Percentiles rank a stretch among this genome's conserved stretches.
These are phyloP conservation scores for Hordeum marinum DNA, from an alignment of 176 grass and related monocot genomes.

Conservation along the genomic window DNA sequence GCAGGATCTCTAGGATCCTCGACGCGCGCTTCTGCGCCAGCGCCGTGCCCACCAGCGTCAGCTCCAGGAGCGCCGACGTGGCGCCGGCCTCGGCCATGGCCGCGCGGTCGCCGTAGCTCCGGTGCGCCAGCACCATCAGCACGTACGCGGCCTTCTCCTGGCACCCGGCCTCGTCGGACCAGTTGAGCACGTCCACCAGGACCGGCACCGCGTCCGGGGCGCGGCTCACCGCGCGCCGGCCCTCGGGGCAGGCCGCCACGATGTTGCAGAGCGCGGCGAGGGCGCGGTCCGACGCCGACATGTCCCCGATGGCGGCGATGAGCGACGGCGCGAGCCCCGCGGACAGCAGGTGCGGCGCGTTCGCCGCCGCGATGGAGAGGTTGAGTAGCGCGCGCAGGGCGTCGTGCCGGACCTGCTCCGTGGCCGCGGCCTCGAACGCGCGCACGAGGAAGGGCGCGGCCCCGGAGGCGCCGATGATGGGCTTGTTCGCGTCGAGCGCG, in stretches of 20 bases:
- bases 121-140: conserved; percentile 95
- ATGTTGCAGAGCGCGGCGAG: conserved; percentile 83
- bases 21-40: conserved; percentile 94
- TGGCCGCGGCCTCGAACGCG: conserved; percentile 29
- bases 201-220: conserved; percentile 38
- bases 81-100: conserved; percentile 69
- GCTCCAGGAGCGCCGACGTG: conserved; percentile 74
- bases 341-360: conserved; percentile 57
- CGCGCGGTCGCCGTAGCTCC: conserved; percentile 46
- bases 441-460: conserved; percentile 49
- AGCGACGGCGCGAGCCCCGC: conserved; percentile 49
- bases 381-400: conserved; percentile 82
- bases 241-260: conserved; percentile 55
- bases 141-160: conserved; percentile 90
- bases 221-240: conserved; percentile 51
- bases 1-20: conserved; percentile 72
- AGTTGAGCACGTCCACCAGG: conserved; percentile 79
- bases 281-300: conserved; percentile 41
- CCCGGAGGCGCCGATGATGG: conserved; percentile 73
- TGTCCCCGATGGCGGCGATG: conserved; percentile 41
- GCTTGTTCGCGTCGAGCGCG: conserved; percentile 80
- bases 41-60: conserved; percentile 74
- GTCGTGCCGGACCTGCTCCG: conserved; percentile 49
- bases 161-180: conserved; percentile 68
- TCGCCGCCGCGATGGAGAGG: conserved; percentile 63